These are phyloP conservation scores for Hibiscus trionum DNA, from an alignment of 345 rosid genomes.

Conservation along the genomic window DNA sequence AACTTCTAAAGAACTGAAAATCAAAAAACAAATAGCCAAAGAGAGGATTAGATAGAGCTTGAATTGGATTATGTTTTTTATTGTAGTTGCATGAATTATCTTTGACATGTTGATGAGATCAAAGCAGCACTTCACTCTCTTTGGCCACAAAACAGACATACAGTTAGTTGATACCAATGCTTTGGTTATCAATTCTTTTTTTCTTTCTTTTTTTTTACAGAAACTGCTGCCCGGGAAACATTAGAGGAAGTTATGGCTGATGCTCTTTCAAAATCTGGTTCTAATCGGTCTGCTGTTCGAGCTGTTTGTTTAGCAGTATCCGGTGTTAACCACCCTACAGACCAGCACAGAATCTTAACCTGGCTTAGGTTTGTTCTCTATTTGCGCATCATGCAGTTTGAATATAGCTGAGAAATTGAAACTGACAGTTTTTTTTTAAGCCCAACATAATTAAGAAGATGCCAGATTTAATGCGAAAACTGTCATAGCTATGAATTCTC, in stretches of 20 bases:
- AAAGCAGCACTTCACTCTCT: background rate
- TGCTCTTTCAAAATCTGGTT: slow-evolving; percentile 62
- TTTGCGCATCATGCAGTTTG: background rate
- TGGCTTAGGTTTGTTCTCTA: slow-evolving; percentile 71
- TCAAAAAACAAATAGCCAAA: background rate
- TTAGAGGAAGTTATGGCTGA: slow-evolving; percentile 78
- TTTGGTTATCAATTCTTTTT: background rate
- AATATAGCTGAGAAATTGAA: background rate
- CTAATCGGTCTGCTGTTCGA: slow-evolving; percentile 51
- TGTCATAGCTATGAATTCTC: background rate
- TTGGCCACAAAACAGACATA: background rate
- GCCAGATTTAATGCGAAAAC: background rate
- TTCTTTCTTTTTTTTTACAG: slow-evolving; percentile 30
- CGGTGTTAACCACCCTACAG: slow-evolving; percentile 90
- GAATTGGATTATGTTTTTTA: background rate
- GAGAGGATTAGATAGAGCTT: background rate
- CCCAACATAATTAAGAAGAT: background rate
- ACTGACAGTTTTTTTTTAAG: background rate
- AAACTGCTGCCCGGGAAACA: slow-evolving; percentile 71
- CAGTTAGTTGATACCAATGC: background rate
- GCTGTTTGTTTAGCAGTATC: slow-evolving; percentile 93
- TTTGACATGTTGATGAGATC: background rate
- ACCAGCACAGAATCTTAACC: slow-evolving; percentile 56
- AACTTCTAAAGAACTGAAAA: background rate
- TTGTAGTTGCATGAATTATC: background rate